Base-by-base conservation (phyloP, 2,329 filamentous ascomycete species). In the Cladosporium sp. region DNA sequence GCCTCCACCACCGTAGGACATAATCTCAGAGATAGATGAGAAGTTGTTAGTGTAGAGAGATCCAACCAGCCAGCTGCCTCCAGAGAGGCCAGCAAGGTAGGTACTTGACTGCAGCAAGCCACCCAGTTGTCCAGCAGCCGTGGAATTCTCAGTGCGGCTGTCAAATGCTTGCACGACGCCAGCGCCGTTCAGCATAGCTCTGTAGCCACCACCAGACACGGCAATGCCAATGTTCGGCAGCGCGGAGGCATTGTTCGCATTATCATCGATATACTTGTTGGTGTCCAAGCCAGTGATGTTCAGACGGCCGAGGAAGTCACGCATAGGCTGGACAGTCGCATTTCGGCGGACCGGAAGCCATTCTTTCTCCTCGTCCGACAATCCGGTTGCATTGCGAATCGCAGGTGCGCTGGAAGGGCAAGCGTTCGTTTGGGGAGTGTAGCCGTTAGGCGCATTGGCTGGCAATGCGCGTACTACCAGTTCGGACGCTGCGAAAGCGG, bases 51-150 rank as follows among this genome's bases (percentile, higher is more conserved):
- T 78, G 61, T 84, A 92, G 9, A 96, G 77, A 57, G 88, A 90
- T n/a, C 90, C 89, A 4, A 95, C 83, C 17, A 95, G 79, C 92
- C 92, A 96, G 54, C 87, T 85, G 56, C 91, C 91, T 30, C 92
- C 91, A 7, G 89, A 93, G 3, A 96, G 79, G 8, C 90, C 91
- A 2, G 90, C 81, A 12, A 95, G 72, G 70, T 96, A 96, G 0
- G 90, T 96, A 0, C 89, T 75, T 3, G 88, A 82, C 76, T 96
- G 92, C 62, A 96, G 77, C 63, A 96, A 75, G 3, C 92, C 92
- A 52, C 91, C 89, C 22, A 96, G 78, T 50, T 91, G 88, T 3
- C 89, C 89, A 3, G 75, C 68, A 7, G 67, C 74, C 0, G 84
- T 88, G 2, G 86, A 78, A 58, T 84, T 83, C 0, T 78, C 71